These are phyloP conservation scores for Pelargonium fulgidum DNA, from an alignment of 441 rosid genomes.

Conservation along the genomic window DNA sequence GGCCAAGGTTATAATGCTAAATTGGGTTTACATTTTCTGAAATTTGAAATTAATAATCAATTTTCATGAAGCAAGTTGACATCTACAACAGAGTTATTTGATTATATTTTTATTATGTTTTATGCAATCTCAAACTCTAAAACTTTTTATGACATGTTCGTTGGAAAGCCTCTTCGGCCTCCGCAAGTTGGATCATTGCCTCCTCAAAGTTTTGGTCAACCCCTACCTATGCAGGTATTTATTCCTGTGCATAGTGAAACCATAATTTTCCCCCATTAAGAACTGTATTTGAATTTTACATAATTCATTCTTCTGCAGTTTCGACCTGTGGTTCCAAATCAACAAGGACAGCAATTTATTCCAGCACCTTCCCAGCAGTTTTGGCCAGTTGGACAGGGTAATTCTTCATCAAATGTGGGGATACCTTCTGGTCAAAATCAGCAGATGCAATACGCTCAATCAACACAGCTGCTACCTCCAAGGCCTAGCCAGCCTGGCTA, in stretches of 20 bases:
- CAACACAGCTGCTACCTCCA: constrained; percentile 60
- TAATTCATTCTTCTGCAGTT: constrained; percentile 40
- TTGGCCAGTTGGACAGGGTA: constrained; percentile 60
- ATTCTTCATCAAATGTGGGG: constrained; percentile 44
- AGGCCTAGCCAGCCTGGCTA: constrained; percentile 72
- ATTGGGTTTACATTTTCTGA: not conserved
- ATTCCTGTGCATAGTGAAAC: constrained; percentile 10
- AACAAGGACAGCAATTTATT: constrained; percentile 60
- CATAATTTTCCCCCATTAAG: constrained; percentile 7
- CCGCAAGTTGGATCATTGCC: constrained; percentile 33
- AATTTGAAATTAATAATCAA: not conserved
- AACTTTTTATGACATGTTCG: not conserved
- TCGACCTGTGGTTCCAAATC: constrained; percentile 58
- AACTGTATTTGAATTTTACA: constrained; percentile 2
- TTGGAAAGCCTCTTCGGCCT: constrained; percentile 31
- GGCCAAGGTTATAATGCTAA: not conserved
- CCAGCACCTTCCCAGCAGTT: constrained; percentile 60
- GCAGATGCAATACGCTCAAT: constrained; percentile 59
- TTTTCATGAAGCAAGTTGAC: not conserved
- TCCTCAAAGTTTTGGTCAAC: constrained; percentile 27
- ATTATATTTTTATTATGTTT: not conserved
- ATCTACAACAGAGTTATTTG: not conserved
- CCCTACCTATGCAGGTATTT: constrained; percentile 25
- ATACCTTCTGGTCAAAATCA: constrained; percentile 51
- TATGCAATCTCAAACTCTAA: constrained; percentile 3